Base-by-base conservation (phyloP, 352 stramenopile genomes). In the Phytophthora syringae region DNA sequence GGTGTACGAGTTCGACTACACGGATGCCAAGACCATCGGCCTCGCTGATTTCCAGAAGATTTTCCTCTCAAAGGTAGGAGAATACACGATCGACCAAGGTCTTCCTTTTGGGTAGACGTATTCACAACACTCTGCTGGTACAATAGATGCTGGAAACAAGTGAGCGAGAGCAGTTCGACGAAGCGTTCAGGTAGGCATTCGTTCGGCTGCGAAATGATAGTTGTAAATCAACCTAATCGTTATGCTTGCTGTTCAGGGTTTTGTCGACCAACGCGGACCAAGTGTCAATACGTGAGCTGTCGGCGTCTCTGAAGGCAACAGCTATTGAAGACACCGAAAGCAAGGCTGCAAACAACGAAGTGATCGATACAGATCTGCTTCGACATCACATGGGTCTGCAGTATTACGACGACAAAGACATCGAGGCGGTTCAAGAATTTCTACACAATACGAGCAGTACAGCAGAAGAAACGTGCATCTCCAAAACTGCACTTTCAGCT, bases 1-100 rank as follows among this genome's bases (percentile, higher is more conserved):
- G 15, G 70, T 82, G 21, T 82, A 84, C 54, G 70, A 81, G 51
- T 81, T 84, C 34, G 72, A 84, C 65, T 84, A 76, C 53, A 63
- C 67, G 18, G 62, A 59, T 45, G 59, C 72, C 0, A 51, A 50
- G 20, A 70, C 59, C n/a, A 67, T 84, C 45, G 60, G 42, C 1
- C 58, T 82, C 25, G 57, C 40, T 3, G 76, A 84, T 44, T 84
- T 84, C 50, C 65, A 81, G 20, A 71, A 72, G n/a, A 72, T 84
- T 36, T 82, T 75, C 34, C 40, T 84, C 32, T 72, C 66, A 37
- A 82, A 84, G 60, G 74, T 77, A 15, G n/a, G 50, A 53, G 27
- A 32, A 32, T 5, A 32, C 27, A 32, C 27, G 9, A 32, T 32
- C 9, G 9, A 32, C 27, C 27, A n/a, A n/a, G n/a, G n/a, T n/a